Percentiles rank a stretch among this genome's conserved stretches.
Conservation (phyloP, 2,329 filamentous ascomycete genomes). For the Dactylellina parvicollis region DNA sequence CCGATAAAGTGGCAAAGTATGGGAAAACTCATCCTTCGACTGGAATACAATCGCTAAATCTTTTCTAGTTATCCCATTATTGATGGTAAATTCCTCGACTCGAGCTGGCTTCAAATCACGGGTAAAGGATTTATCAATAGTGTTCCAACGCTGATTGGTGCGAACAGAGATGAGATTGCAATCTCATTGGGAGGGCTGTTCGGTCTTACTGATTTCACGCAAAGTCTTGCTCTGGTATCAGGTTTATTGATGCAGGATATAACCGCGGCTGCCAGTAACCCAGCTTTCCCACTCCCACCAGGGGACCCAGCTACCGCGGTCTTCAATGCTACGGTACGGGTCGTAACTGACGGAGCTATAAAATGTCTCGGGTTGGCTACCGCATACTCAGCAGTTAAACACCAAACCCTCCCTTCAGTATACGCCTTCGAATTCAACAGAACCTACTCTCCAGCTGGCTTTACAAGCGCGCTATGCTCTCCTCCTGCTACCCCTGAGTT, state of each 20-base stretch:
- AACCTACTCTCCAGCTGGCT: slow-evolving; percentile 61
- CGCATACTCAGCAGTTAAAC: slow-evolving; percentile 59
- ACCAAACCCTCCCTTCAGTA: slow-evolving; percentile 59
- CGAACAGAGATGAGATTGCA: slow-evolving; percentile 61
- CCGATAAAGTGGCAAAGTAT: slow-evolving; percentile 3
- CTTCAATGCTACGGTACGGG: slow-evolving; percentile 60
- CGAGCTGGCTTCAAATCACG: slow-evolving; percentile 58
- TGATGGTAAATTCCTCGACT: slow-evolving; percentile 59
- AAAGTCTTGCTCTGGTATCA: slow-evolving; percentile 7
- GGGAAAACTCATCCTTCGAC: not conserved
- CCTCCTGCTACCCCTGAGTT: slow-evolving; percentile 57
- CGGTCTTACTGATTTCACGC: slow-evolving; percentile 51
- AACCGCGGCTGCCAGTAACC: slow-evolving; percentile 48
- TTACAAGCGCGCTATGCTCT: slow-evolving; percentile 59
- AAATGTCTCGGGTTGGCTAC: slow-evolving; percentile 61
- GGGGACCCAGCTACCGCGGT: slow-evolving; percentile 53
- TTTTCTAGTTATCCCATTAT: slow-evolving; percentile 47
- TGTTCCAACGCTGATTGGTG: slow-evolving; percentile 61
- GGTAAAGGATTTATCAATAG: slow-evolving; percentile 55
- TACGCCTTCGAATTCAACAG: slow-evolving; percentile 63
- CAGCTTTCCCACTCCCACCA: slow-evolving; percentile 47
- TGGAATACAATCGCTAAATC: not conserved
- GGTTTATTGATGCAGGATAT: not conserved
- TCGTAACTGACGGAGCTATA: slow-evolving; percentile 60
- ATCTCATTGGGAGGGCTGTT: slow-evolving; percentile 56